Evolutionary conservation across 805 yeast genomes (phyloP).

Genomic region (Candida glaebosa): DNA sequence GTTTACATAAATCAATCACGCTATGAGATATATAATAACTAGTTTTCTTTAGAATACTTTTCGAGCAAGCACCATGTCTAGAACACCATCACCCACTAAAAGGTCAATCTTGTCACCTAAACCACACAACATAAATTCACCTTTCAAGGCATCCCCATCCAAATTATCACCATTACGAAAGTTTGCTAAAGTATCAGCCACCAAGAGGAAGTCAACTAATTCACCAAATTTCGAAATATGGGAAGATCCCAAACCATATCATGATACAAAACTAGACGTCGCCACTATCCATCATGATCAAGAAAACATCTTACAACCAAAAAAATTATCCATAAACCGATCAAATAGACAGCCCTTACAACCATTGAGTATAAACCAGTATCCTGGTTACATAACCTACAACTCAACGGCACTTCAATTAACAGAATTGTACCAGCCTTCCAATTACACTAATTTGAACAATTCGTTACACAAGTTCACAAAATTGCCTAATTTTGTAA

Average conservation of each 20-base stretch:
- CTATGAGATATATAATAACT: background rate
- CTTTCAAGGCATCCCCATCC: conserved; percentile 1
- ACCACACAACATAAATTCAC: conserved; percentile 10
- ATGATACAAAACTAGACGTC: background rate
- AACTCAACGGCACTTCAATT: conserved; percentile 14
- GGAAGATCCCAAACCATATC: conserved; percentile 9
- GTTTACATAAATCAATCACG: background rate
- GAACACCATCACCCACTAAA: conserved; percentile 10
- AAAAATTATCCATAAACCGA: conserved; percentile 7
- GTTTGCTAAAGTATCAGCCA: conserved; percentile 2
- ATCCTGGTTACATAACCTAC: conserved; percentile 24
- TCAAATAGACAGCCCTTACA: conserved; percentile 23
- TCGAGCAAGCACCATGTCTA: background rate
- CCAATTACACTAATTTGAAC: conserved; percentile 24
- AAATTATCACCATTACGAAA: conserved; percentile 4
- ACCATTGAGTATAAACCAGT: conserved; percentile 26
- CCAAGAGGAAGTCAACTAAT: conserved; percentile 1
- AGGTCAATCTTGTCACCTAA: conserved; percentile 12
- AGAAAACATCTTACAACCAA: conserved; percentile 40
- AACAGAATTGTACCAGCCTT: conserved; percentile 27
- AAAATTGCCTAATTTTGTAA: conserved; percentile 29
- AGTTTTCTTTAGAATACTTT: background rate
- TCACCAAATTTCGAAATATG: conserved; percentile 9
- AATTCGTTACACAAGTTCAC: conserved; percentile 29
- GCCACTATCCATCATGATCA: conserved; percentile 28